Evolutionary conservation across 306 rosid genomes (phyloP).

Genomic region (Trichosanthes truncata): DNA sequence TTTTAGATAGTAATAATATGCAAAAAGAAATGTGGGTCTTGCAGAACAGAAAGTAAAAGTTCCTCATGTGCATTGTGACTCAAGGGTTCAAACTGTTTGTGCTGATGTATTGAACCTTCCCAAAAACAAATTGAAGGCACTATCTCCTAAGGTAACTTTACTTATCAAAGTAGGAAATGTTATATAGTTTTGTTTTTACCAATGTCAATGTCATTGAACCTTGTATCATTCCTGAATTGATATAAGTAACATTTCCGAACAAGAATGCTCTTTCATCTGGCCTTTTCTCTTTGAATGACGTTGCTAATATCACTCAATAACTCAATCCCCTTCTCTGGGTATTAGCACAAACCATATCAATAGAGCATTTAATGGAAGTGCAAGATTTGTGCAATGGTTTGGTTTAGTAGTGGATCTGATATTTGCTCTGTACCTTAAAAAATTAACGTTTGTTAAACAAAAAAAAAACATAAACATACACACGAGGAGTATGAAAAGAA

Average conservation of each 20-base stretch:
- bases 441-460: neutral
- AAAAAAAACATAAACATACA: neutral
- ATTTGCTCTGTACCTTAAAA: neutral
- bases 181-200: neutral
- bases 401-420: neutral
- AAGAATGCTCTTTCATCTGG: too few relatives aligned
- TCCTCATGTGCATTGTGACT: slow-evolving; percentile 67
- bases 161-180: neutral
- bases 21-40: slow-evolving; percentile 19
- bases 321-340: neutral
- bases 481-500: neutral
- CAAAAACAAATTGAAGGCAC: slow-evolving; percentile 25
- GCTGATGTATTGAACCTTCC: slow-evolving; percentile 75
- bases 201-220: neutral
- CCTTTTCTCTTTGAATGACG: neutral
- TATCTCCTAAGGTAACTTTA: slow-evolving; percentile 54
- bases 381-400: neutral
- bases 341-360: neutral
- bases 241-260: neutral
- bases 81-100: slow-evolving; percentile 59
- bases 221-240: neutral
- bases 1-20: neutral
- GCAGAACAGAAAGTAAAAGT: slow-evolving; percentile 81
- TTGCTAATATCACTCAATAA: neutral
- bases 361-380: neutral